Percentiles rank a stretch among this genome's conserved stretches.
phyloP scores from a whole-genome alignment of 108 stramenopile species.

The Hondaea fermentalgiana region DNA sequence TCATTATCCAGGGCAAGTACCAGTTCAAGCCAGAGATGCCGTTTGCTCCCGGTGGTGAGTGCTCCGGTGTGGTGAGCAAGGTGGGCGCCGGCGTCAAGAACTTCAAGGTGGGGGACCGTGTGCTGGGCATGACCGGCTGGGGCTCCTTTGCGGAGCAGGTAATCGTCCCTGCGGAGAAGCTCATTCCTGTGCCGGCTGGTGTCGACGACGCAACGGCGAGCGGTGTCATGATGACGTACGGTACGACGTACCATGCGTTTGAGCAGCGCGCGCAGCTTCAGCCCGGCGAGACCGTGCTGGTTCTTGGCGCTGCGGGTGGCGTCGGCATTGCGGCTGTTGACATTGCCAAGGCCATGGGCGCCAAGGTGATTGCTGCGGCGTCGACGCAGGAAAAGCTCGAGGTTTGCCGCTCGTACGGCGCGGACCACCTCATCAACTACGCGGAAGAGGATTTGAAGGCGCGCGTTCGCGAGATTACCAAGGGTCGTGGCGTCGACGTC shows the following conservation, averaged over 20 bases:
- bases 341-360: conserved; percentile 22
- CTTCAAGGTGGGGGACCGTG: conserved; percentile 35
- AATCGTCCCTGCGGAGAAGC: conserved; percentile 1
- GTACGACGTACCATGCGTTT: conserved; percentile 33
- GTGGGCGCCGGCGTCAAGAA: conserved; percentile 31
- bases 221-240: conserved; percentile 28
- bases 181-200: conserved; percentile 8
- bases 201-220: conserved; percentile 33
- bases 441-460: not conserved
- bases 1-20: conserved; percentile 34
- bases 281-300: conserved; percentile 31
- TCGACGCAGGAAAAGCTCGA: conserved; percentile 30
- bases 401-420: conserved; percentile 30
- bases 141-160: conserved; percentile 36
- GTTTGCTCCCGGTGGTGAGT: conserved; percentile 34
- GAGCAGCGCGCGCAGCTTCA: conserved; percentile 29
- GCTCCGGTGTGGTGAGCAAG: conserved; percentile 27
- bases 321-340: conserved; percentile 34
- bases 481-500: not conserved
- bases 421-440: conserved; percentile 37
- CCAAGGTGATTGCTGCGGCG: conserved; percentile 38
- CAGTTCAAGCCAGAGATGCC: conserved; percentile 32
- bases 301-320: conserved; percentile 38
- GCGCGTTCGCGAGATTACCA: not conserved
- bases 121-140: conserved; percentile 26